These are phyloP conservation scores for Fusarium siculi DNA, from an alignment of 2,329 filamentous ascomycete genomes.

Conservation along the genomic window DNA sequence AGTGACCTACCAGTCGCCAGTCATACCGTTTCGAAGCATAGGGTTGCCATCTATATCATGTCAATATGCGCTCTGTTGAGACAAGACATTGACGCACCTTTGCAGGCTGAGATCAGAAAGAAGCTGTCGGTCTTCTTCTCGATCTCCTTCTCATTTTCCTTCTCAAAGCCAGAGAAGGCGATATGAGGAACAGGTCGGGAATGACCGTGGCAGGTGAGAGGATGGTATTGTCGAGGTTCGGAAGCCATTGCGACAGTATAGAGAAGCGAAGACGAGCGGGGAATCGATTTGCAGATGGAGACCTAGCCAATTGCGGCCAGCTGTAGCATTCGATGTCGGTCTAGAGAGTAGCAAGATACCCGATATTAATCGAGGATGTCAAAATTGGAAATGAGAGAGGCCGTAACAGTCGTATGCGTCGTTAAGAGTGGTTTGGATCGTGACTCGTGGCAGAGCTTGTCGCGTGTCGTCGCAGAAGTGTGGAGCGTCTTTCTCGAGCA, in stretches of 20 bases:
- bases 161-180: slow-evolving; percentile 86
- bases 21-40: slow-evolving; percentile 96
- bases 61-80: slow-evolving; percentile 36
- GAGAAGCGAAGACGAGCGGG: slow-evolving; percentile 1
- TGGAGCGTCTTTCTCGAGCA: slow-evolving; percentile 29
- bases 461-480: slow-evolving; percentile 38
- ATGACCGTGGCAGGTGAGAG: slow-evolving; percentile 93
- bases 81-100: slow-evolving; percentile 64
- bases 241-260: slow-evolving; percentile 47
- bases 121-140: slow-evolving; percentile 79
- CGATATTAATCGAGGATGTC: slow-evolving; percentile 2
- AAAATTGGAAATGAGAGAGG: slow-evolving; percentile 23
- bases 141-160: slow-evolving; percentile 73
- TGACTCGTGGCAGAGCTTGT: slow-evolving; percentile 35
- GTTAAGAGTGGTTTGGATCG: slow-evolving; percentile 38
- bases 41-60: slow-evolving; percentile 84
- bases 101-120: slow-evolving; percentile 93
- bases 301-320: slow-evolving; percentile 4
- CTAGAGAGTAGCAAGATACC: not conserved
- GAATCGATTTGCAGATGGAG: not conserved
- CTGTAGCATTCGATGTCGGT: slow-evolving; percentile 9
- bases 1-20: slow-evolving; percentile 81
- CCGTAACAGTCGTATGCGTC: slow-evolving; percentile 46
- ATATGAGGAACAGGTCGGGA: slow-evolving; percentile 92
- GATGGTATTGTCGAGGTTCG: slow-evolving; percentile 73